Evolutionary conservation across 176 grass and related monocot genomes (phyloP), one percentile per base, ranked within the genome.

Genomic region (Metroxylon sagu): DNA sequence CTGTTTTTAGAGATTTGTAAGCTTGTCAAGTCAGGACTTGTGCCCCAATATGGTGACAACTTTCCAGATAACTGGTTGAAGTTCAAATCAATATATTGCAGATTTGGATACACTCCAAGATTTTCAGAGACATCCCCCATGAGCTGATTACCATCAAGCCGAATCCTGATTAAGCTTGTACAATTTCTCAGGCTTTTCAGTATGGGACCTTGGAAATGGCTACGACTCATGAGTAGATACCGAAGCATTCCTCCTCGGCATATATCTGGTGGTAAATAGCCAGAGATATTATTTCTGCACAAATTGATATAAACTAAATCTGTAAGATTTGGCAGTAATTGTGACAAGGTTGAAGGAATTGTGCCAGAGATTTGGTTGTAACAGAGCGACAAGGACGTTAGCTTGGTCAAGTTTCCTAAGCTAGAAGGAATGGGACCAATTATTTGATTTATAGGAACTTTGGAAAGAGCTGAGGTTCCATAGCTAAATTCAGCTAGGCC

Each of bases 81-180:
- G 1, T 0, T 17, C 10, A 71, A 31, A 0, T 3, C 7, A 0
- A 59, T 16, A 0, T 4, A 43, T 4, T 2, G 2, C 3, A 78
- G 60, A 0, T 29, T 10, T 31, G 53, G 68, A 23, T 78, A 71
- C 12, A 66, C 27, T 4, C 61, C 76, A 59, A 78, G 69, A 2
- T 60, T 18, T 10, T 77, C 0, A 1, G 76, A 78, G 7, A 78
- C 65, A 29, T 78, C 76, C 4, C 68, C 68, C 3, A 25, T 53
- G 0, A 78, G 3, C 3, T 71, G 16, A 7, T n/a, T n/a, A n/a
- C n/a, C n/a, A 30, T 0, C n/a, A 14, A 72, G 21, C 0, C 1
- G 0, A 4, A 72, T 0, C 2, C 3, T 0, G 2, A 26, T 4
- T 25, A 71, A 66, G 3, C n/a, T 53, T 48, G 18, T 21, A 21